phyloP scores from a whole-genome alignment of 441 rosid genomes.

The Euphorbia schlechtendalii region DNA sequence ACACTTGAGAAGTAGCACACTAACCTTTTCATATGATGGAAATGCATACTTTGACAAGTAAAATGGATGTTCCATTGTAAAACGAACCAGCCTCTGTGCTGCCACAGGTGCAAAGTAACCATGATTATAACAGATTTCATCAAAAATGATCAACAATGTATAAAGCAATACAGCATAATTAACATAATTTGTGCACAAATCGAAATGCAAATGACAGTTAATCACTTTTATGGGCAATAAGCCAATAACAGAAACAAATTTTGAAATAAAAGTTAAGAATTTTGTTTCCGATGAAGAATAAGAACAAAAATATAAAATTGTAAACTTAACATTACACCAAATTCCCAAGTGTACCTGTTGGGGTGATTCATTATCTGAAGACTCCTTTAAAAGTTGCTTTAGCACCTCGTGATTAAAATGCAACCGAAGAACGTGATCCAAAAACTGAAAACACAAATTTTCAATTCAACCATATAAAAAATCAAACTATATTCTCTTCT shows the following conservation, averaged over 20 bases:
- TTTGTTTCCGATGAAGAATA: not conserved
- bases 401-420: slow-evolving; percentile 35
- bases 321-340: not conserved
- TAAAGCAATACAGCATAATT: not conserved
- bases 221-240: not conserved
- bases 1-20: slow-evolving; percentile 14
- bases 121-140: slow-evolving; percentile 12
- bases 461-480: not conserved
- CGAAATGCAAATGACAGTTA: not conserved
- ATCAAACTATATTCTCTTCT: not conserved
- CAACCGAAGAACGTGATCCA: slow-evolving; percentile 37
- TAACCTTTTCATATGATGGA: slow-evolving; percentile 60
- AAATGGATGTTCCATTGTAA: slow-evolving; percentile 51
- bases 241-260: not conserved
- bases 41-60: slow-evolving; percentile 45
- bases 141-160: not conserved
- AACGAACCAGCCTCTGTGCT: slow-evolving; percentile 67
- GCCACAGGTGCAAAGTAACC: slow-evolving; percentile 37
- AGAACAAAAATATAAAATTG: not conserved
- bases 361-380: slow-evolving; percentile 43
- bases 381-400: slow-evolving; percentile 32
- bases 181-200: not conserved
- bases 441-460: slow-evolving; percentile 34
- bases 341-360: slow-evolving; percentile 46
- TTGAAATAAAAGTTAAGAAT: not conserved